Evolutionary conservation across 306 rosid genomes (phyloP), one percentile per base, ranked within the genome.

Genomic region (Mucuna pruriens): DNA sequence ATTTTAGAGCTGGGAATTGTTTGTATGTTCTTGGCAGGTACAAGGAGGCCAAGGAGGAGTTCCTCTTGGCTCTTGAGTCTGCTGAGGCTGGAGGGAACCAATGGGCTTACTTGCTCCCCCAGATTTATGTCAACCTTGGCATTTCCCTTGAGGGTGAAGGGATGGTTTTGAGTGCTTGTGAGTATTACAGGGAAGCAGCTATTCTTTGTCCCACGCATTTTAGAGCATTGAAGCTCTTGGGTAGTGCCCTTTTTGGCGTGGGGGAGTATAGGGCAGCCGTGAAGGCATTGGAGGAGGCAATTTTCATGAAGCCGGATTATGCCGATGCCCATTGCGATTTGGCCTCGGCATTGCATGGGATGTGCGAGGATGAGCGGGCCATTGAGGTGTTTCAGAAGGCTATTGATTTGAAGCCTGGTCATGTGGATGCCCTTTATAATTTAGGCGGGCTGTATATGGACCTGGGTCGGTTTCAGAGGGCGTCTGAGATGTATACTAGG

Each of bases 131-230:
- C 46, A 96, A 96, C 58, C 94, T 96, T 3, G 99, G 99, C 44
- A 96, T 96, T 73, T 87, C 99, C 0, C 91, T 96, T 54, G 99
- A 96, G 92, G 97, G 98, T 10, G 99, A 96, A 87, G 99, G 99
- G 81, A 93, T 96, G 99, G 97, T 96, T 78, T 88, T 96, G 86
- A 96, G 99, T 84, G 98, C 99, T 44, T 93, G 99, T 82, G 99
- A 96, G 89, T 96, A 96, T 83, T 96, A 96, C 39, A 89, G 99
- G 74, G 99, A 96, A 67, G 99, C 99, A 76, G 99, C 99, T 0
- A 96, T 96, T 88, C 94, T 92, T 73, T 96, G 97, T 81, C 98
- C 99, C 6, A 96, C 98, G 0, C 99, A 96, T 87, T 96, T 93
- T 80, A 89, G 99, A 90, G 99, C 99, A 22, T 90, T 96, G 90